Percentiles rank a stretch among this genome's conserved stretches.
Evolutionary conservation across 108 stramenopile genomes (phyloP).

Genomic region (Cyclotella baltica): DNA sequence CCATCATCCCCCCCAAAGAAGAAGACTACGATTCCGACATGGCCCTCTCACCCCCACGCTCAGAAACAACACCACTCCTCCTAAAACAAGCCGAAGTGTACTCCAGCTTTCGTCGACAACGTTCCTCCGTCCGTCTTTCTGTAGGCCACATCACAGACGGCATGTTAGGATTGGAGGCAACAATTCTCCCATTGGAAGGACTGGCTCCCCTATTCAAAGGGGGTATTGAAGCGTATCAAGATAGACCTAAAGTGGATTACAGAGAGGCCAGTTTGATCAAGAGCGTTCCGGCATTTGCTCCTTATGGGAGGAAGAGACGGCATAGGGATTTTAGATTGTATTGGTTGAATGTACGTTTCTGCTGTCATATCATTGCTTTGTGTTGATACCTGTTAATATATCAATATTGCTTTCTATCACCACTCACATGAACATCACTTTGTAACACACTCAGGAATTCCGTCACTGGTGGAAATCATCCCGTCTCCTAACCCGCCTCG

Average conservation of each 20-base stretch:
- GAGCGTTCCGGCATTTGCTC: conserved; percentile 39
- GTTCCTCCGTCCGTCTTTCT: background rate
- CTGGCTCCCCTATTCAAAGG: conserved; percentile 34
- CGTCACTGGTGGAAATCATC: conserved; percentile 77
- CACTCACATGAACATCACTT: background rate
- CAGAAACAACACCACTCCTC: conserved; percentile 46
- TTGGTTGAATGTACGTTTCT: conserved; percentile 48
- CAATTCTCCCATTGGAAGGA: conserved; percentile 44
- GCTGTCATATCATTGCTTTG: background rate
- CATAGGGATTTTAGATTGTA: conserved; percentile 45
- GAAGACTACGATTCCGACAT: conserved; percentile 1
- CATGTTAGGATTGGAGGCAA: background rate
- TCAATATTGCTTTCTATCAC: background rate
- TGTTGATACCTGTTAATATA: background rate
- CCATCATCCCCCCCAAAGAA: background rate
- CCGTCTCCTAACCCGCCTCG: conserved; percentile 75
- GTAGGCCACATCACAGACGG: background rate
- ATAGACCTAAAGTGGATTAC: conserved; percentile 17
- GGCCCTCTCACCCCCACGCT: background rate
- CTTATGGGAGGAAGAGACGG: conserved; percentile 42
- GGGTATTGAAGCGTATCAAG: conserved; percentile 29
- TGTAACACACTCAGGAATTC: conserved; percentile 27
- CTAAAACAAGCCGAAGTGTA: conserved; percentile 9
- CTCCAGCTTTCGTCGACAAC: conserved; percentile 30
- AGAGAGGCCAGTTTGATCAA: conserved; percentile 41